These are phyloP conservation scores for Immersiporthe knoxdaviesiana DNA, from an alignment of 2,329 filamentous ascomycete genomes.

Conservation along the genomic window DNA sequence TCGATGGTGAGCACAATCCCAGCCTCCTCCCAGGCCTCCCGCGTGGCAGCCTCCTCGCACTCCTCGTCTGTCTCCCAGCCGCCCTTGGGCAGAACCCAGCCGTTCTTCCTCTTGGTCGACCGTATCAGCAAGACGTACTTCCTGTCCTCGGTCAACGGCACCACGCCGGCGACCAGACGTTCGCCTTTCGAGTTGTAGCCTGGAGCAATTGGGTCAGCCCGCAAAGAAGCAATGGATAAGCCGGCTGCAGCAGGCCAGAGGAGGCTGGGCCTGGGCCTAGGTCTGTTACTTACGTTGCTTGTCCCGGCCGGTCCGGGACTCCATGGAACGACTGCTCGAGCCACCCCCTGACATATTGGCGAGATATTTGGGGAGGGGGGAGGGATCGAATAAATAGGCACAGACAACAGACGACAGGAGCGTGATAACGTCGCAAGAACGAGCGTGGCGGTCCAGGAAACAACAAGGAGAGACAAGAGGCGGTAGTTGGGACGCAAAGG, in stretches of 20 bases:
- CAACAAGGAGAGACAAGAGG: slow-evolving; percentile 4
- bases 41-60: slow-evolving; percentile 79
- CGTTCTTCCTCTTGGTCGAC: slow-evolving; percentile 78
- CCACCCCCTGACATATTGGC: slow-evolving; percentile 28
- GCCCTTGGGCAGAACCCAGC: slow-evolving; percentile 97
- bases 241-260: slow-evolving; percentile 26
- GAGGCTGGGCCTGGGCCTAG: slow-evolving; percentile 30
- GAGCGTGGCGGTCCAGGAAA: slow-evolving; percentile 13
- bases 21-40: slow-evolving; percentile 98
- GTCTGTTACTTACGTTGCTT: slow-evolving; percentile 74
- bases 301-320: slow-evolving; percentile 75
- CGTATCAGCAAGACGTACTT: slow-evolving; percentile 90
- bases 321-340: slow-evolving; percentile 58
- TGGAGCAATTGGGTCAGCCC: slow-evolving; percentile 52
- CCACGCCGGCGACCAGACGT: slow-evolving; percentile 91
- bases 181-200: slow-evolving; percentile 93
- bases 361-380: no score
- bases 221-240: slow-evolving; percentile 32
- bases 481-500: slow-evolving; percentile 1
- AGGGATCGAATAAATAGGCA: slow-evolving; percentile 36
- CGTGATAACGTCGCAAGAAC: background rate
- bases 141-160: slow-evolving; percentile 85
- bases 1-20: slow-evolving; percentile 86
- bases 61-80: slow-evolving; percentile 96
- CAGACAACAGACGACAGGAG: slow-evolving; percentile 12